Percentiles rank a stretch among this genome's conserved stretches.
Conservation (phyloP, 1,284 basidiomycete genomes). For the Ustilago esculenta region DNA sequence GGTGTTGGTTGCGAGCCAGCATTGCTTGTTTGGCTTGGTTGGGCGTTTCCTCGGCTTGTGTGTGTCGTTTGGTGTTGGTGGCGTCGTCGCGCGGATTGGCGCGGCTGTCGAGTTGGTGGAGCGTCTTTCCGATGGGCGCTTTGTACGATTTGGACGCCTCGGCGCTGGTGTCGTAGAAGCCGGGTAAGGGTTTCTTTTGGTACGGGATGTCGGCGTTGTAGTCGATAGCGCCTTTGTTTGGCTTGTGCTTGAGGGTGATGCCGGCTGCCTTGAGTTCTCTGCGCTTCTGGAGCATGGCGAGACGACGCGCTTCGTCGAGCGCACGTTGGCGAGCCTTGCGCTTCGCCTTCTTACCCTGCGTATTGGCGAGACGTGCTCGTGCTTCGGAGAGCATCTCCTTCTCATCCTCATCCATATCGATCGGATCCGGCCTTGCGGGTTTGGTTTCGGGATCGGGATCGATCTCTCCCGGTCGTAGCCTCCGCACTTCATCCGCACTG, state of each 20-base stretch:
- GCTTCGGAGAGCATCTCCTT: slow-evolving; percentile 99
- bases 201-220: slow-evolving; percentile 99
- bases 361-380: slow-evolving; percentile 95
- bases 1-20: slow-evolving; percentile 78
- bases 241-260: slow-evolving; percentile 78
- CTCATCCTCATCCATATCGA: slow-evolving; percentile 99
- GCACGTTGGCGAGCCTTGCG: slow-evolving; percentile 87
- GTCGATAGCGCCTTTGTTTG: slow-evolving; percentile 98
- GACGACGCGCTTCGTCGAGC: slow-evolving; percentile 89
- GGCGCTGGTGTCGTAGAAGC: slow-evolving; percentile 96
- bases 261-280: slow-evolving; percentile 96
- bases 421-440: slow-evolving; percentile 95
- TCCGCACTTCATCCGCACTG: slow-evolving; percentile 87
- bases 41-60: slow-evolving; percentile 76
- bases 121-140: slow-evolving; percentile 89
- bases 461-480: slow-evolving; percentile 92
- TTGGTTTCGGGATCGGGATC: slow-evolving; percentile 99
- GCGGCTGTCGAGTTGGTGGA: slow-evolving; percentile 73
- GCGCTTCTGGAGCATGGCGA: slow-evolving; percentile 97
- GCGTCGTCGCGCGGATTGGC: slow-evolving; percentile 74
- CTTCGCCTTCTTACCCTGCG: slow-evolving; percentile 99
- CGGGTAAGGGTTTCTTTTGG: slow-evolving; percentile 92
- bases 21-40: slow-evolving; percentile 75
- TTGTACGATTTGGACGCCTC: slow-evolving; percentile 87
- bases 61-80: slow-evolving; percentile 68